phyloP scores from a whole-genome alignment of 768 basidiomycete species.

The Suillus bovinus region DNA sequence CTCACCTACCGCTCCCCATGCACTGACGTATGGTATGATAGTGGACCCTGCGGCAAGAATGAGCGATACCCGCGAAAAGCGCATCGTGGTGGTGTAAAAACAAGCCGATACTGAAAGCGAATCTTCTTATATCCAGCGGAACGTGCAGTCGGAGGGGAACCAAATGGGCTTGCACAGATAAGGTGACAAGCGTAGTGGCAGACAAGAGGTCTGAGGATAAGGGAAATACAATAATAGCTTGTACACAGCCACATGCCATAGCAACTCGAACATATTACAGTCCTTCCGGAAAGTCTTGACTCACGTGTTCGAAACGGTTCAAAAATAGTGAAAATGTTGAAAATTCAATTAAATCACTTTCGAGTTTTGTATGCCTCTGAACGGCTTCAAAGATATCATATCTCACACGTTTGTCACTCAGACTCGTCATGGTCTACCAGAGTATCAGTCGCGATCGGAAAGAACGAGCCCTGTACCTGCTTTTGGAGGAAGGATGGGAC shows the following conservation, averaged over 20 bases:
- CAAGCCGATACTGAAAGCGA: background rate
- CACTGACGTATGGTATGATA: slow-evolving; percentile 30
- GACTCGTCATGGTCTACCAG: too few relatives aligned
- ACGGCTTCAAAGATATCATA: too few relatives aligned
- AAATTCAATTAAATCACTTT: too few relatives aligned
- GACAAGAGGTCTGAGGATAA: background rate
- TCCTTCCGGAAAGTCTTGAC: too few relatives aligned
- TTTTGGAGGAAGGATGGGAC: too few relatives aligned
- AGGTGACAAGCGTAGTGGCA: background rate
- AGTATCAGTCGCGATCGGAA: too few relatives aligned
- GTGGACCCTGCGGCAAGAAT: slow-evolving; percentile 17
- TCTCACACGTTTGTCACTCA: too few relatives aligned
- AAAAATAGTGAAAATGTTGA: too few relatives aligned
- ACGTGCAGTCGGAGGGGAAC: background rate
- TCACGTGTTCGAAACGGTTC: too few relatives aligned
- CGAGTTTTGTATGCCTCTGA: too few relatives aligned
- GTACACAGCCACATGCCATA: background rate
- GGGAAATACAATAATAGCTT: background rate
- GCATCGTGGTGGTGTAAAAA: slow-evolving; percentile 24
- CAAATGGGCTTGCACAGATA: background rate
- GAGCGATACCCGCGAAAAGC: slow-evolving; percentile 14
- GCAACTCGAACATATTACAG: too few relatives aligned
- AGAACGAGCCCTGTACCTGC: too few relatives aligned
- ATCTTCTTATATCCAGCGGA: background rate
- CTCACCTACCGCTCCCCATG: slow-evolving; percentile 44